Evolutionary conservation across 2,329 filamentous ascomycete genomes (phyloP).

Genomic region (Paradendryphiella salina): DNA sequence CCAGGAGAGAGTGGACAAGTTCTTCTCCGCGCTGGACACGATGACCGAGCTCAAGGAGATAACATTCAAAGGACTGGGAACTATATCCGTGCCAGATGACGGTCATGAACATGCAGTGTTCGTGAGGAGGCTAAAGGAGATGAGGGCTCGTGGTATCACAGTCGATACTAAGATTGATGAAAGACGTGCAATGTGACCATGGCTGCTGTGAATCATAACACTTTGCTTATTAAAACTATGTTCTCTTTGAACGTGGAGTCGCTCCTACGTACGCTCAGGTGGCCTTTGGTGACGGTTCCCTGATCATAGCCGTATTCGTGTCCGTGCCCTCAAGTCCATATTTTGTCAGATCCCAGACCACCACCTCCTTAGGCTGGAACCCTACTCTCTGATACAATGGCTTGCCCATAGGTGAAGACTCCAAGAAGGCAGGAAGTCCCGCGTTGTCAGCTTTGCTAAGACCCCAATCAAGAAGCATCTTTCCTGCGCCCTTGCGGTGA

Average conservation of each 20-base stretch:
- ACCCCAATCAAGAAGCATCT: constrained; percentile 48
- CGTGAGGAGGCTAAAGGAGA: background rate
- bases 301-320: constrained; percentile 37
- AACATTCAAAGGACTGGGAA: background rate
- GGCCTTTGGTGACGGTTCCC: constrained; percentile 16
- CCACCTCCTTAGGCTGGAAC: constrained; percentile 24
- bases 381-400: constrained; percentile 47
- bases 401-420: constrained; percentile 47
- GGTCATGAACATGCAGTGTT: background rate
- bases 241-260: background rate
- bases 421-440: constrained; percentile 49
- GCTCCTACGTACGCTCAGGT: background rate
- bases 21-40: constrained; percentile 4
- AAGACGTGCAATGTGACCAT: background rate
- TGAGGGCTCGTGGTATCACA: background rate
- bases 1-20: background rate
- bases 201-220: no score
- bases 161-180: background rate
- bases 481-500: constrained; percentile 49
- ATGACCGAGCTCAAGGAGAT: constrained; percentile 2
- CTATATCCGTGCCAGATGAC: background rate
- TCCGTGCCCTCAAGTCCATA: constrained; percentile 38
- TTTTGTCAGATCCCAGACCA: constrained; percentile 32
- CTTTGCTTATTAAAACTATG: no score
- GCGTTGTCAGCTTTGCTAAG: constrained; percentile 47